Evolutionary conservation across 805 yeast genomes (phyloP).

Genomic region (Candida piceae): DNA sequence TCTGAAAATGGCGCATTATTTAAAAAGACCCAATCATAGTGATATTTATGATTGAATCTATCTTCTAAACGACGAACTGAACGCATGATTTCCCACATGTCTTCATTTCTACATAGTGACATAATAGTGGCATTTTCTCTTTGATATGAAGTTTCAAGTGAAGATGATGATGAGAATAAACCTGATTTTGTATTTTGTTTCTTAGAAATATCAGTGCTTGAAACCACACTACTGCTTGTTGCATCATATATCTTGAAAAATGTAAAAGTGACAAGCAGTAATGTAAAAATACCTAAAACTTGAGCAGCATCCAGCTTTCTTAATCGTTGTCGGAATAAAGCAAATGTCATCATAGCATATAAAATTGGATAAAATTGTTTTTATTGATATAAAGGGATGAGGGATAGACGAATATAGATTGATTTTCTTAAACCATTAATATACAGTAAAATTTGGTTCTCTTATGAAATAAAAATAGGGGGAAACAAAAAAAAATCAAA

Average conservation of each 20-base stretch:
- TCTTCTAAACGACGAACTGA: constrained; percentile 72
- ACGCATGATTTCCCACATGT: constrained; percentile 48
- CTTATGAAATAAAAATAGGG: no score
- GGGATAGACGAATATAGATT: no score
- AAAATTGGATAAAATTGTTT: no score
- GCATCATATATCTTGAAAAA: constrained; percentile 6
- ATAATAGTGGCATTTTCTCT: constrained; percentile 50
- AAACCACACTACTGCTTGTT: not conserved
- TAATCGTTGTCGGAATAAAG: constrained; percentile 6
- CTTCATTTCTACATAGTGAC: constrained; percentile 66
- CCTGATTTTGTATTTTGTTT: not conserved
- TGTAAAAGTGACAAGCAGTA: constrained; percentile 1
- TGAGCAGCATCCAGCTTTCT: constrained; percentile 2
- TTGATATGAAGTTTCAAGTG: not conserved
- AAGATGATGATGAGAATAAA: not conserved
- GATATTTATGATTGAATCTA: constrained; percentile 67
- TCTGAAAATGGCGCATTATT: constrained; percentile 74
- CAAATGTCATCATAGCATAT: no score
- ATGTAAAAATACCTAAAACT: constrained; percentile 2
- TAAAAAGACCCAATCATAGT: constrained; percentile 90
- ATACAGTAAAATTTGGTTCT: no score
- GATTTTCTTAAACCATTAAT: no score
- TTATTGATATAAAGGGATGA: no score
- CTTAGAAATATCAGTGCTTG: no score
- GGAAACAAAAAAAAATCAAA: no score